Conservation (phyloP, 208 protist species). For the Balamuthia mandrillaris region DNA sequence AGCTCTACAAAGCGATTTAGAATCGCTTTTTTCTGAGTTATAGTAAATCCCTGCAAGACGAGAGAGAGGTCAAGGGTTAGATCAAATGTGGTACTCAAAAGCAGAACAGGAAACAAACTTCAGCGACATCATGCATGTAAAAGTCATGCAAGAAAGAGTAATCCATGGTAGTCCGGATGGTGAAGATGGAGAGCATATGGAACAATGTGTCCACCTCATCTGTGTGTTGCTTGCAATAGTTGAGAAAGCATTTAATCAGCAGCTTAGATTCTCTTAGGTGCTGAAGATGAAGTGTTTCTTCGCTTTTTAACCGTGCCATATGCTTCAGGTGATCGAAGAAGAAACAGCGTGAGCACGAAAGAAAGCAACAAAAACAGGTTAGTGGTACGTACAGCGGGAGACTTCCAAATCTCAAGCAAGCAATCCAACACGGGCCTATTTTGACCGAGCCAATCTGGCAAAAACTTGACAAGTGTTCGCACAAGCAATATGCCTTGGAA, state of each 20-base stretch:
- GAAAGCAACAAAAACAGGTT: not conserved
- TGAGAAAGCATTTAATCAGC: constrained; percentile 69
- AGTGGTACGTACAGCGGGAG: not conserved
- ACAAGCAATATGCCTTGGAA: constrained; percentile 61
- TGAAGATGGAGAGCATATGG: constrained; percentile 65
- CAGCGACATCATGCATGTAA: constrained; percentile 55
- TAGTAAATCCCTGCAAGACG: constrained; percentile 7
- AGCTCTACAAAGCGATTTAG: too few species aligned
- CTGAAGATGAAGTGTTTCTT: constrained; percentile 29
- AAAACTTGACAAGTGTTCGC: constrained; percentile 50
- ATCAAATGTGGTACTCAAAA: too few species aligned
- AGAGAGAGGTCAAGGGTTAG: not conserved
- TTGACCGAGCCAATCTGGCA: constrained; percentile 56
- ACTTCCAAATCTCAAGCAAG: constrained; percentile 61
- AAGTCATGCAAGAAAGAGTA: constrained; percentile 69
- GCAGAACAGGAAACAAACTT: too few species aligned
- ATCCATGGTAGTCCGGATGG: constrained; percentile 42
- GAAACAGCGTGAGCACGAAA: not conserved
- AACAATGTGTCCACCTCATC: constrained; percentile 56
- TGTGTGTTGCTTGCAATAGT: constrained; percentile 48
- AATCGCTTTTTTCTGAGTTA: too few species aligned
- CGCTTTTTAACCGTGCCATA: not conserved
- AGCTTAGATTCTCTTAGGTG: constrained; percentile 64
- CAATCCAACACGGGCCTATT: constrained; percentile 43
- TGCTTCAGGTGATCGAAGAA: not conserved